Evolutionary conservation across 2,329 filamentous ascomycete genomes (phyloP).

Genomic region (Coniella lustricola): DNA sequence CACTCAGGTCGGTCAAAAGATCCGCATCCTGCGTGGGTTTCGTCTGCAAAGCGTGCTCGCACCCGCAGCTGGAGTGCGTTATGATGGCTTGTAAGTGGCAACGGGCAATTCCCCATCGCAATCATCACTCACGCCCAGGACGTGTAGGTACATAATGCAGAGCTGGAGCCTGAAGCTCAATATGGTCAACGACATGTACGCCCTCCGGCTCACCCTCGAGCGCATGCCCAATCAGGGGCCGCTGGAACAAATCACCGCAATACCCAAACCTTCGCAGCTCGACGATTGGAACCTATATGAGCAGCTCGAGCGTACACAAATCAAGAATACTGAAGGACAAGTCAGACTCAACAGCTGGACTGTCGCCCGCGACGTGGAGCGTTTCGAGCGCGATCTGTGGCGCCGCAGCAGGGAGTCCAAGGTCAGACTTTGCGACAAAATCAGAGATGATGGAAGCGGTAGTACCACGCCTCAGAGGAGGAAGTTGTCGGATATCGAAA

Average conservation of each 20-base stretch:
- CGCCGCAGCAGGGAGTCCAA: slow-evolving; percentile 4
- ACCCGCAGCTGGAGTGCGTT: slow-evolving; percentile 45
- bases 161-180: slow-evolving; percentile 40
- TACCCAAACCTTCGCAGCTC: slow-evolving; percentile 46
- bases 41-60: slow-evolving; percentile 43
- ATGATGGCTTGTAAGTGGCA: slow-evolving; percentile 48
- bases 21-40: slow-evolving; percentile 47
- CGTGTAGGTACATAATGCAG: slow-evolving; percentile 39
- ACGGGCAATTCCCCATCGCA: not conserved
- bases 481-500: slow-evolving; percentile 16
- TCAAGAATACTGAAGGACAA: slow-evolving; percentile 32
- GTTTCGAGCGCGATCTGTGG: slow-evolving; percentile 15
- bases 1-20: slow-evolving; percentile 39
- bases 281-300: slow-evolving; percentile 50
- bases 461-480: slow-evolving; percentile 12
- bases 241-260: slow-evolving; percentile 34
- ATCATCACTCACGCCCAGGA: too few species aligned
- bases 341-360: slow-evolving; percentile 35
- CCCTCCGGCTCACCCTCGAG: slow-evolving; percentile 40
- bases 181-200: slow-evolving; percentile 32
- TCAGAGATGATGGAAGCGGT: slow-evolving; percentile 15
- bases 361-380: slow-evolving; percentile 25
- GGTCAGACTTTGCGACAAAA: slow-evolving; percentile 12
- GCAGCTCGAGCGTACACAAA: slow-evolving; percentile 36
- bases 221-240: slow-evolving; percentile 34